These are phyloP conservation scores for Hirschfeldia incana DNA, from an alignment of 345 rosid genomes.

Conservation along the genomic window DNA sequence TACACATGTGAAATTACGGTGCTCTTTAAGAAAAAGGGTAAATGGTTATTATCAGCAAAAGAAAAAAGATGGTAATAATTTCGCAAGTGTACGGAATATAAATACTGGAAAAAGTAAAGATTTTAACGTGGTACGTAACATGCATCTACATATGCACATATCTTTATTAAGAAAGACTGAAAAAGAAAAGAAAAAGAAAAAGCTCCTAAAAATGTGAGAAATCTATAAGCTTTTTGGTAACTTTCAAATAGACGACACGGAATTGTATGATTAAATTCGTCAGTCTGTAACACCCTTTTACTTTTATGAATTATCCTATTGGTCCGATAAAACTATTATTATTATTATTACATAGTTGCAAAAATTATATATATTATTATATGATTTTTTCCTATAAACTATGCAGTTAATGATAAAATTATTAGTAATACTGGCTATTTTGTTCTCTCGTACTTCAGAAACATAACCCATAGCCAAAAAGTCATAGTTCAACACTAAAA, in stretches of 20 bases:
- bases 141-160: conserved; percentile 37
- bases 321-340: conserved; percentile 13
- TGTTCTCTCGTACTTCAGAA: conserved; percentile 15
- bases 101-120: conserved; percentile 33
- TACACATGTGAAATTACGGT: conserved; percentile 1
- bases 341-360: too few species aligned
- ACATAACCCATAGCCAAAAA: conserved; percentile 5
- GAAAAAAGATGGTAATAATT: conserved; percentile 1
- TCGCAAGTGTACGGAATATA: conserved; percentile 35
- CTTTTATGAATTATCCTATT: conserved; percentile 32
- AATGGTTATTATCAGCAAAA: neutral
- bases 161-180: conserved; percentile 37
- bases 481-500: conserved; percentile 6
- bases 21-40: neutral
- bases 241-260: conserved; percentile 36
- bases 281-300: conserved; percentile 31
- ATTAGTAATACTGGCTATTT: neutral
- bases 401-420: conserved; percentile 3
- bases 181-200: conserved; percentile 30
- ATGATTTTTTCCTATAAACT: neutral
- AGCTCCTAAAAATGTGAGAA: conserved; percentile 43
- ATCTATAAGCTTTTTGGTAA: conserved; percentile 30
- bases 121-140: conserved; percentile 35
- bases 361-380: neutral
- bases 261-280: conserved; percentile 39